Evolutionary conservation across 1,284 basidiomycete genomes (phyloP).

Genomic region (Cutaneotrichosporon cavernicola): DNA sequence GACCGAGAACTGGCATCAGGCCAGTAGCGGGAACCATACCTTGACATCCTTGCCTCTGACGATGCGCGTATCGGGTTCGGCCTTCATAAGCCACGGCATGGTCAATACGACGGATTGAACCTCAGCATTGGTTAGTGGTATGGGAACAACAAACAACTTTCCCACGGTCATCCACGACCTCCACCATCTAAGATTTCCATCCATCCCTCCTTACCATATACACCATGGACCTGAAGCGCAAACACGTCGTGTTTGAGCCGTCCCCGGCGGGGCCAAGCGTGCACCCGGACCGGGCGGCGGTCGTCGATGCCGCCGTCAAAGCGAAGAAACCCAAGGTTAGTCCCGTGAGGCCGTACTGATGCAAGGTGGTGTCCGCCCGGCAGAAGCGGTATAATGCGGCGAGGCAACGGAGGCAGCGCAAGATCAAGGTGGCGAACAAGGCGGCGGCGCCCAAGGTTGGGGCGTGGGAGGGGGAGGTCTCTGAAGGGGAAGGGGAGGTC

Average conservation of each 20-base stretch:
- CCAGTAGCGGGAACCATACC: conserved; percentile 54
- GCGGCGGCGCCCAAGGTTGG: conserved; percentile 49
- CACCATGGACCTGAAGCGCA: conserved; percentile 29
- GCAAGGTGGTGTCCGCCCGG: conserved; percentile 51
- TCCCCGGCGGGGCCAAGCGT: conserved; percentile 8
- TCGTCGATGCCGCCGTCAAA: conserved; percentile 6
- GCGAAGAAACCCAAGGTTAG: conserved; percentile 36
- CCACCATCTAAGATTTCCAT: conserved; percentile 22
- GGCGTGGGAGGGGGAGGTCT: conserved; percentile 22
- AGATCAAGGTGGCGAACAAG: conserved; percentile 55
- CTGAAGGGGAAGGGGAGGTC: conserved; percentile 13
- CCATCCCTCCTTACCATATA: background rate
- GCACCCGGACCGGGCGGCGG: conserved; percentile 21
- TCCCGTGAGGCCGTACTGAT: conserved; percentile 17
- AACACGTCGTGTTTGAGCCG: conserved; percentile 33
- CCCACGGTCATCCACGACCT: conserved; percentile 23
- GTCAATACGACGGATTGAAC: no score
- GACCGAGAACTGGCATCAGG: conserved; percentile 70
- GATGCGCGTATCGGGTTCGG: conserved; percentile 81
- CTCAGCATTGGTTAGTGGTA: no score
- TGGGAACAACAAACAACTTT: conserved; percentile 16
- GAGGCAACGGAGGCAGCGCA: conserved; percentile 58
- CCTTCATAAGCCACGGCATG: conserved; percentile 78
- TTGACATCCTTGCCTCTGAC: conserved; percentile 89
- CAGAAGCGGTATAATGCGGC: conserved; percentile 67